Base-by-base conservation (phyloP, 192 early-diverging fungal genomes). In the Gryganskiella cystojenkinii region DNA sequence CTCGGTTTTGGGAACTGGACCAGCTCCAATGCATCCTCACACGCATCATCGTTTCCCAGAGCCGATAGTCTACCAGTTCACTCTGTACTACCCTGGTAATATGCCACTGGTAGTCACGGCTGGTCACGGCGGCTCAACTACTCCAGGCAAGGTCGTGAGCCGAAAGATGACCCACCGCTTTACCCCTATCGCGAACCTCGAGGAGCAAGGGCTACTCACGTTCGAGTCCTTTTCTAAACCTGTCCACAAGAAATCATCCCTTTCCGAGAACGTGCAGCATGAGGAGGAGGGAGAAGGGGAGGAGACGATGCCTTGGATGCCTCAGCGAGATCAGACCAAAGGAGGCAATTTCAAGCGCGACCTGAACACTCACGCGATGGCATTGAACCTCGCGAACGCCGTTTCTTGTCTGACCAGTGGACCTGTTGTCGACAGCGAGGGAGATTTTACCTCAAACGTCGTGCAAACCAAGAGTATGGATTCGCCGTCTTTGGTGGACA, bases 41-140 rank as follows among this genome's bases (percentile, higher is more conserved):
- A 8, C 60, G 30, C 33, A 25, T 25, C 49, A 19, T 2, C 53
- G 9, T 19, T 63, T 63, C 54, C 64, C 54, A 22, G 65, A 76
- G 2, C 73, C 73, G 20, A 76, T 76, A 25, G 60, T 76, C 8
- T 76, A 57, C 33, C 73, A 76, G 28, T 68, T 56, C 66, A 67
- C 66, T 4, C 51, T 76, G 25, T 76, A 76, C 27, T 76, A 76
- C 30, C 73, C 73, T 11, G 73, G 73, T 0, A 76, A 76, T 50
- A 56, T 76, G 11, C 65, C 73, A 3, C 47, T 76, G 25, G 60
- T 76, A 56, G 57, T 68, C 53, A 76, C 73, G 4, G 64, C 73
- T 0, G 73, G 73, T 8, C 73, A 76, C 44, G 73, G 73, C 4
- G 73, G 73, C 9, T 56, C 58, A 7, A 4, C 33, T 1, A 19